Conservation (phyloP, 2,329 filamentous ascomycete genomes). For the Amesomyces nigricolor region DNA sequence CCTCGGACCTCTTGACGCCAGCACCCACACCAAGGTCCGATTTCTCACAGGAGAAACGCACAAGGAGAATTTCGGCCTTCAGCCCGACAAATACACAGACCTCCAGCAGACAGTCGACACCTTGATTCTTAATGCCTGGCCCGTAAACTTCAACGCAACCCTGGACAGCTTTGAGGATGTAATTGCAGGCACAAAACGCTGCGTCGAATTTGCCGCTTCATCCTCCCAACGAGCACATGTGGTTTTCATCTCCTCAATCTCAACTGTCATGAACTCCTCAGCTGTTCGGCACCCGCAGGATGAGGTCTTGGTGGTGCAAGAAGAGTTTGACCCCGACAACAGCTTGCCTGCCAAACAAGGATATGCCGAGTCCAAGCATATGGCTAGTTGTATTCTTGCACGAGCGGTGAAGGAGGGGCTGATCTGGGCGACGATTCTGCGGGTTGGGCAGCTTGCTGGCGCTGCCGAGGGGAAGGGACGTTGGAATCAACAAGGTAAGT, state of each 20-base stretch:
- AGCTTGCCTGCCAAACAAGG: conserved; percentile 12
- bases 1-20: neutral
- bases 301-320: neutral
- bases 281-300: neutral
- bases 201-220: conserved; percentile 1
- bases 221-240: neutral
- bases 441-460: conserved; percentile 10
- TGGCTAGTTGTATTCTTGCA: conserved; percentile 8
- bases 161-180: conserved; percentile 4
- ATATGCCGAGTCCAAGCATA: conserved; percentile 16
- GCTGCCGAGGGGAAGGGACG: neutral
- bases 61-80: neutral
- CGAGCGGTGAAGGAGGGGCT: neutral
- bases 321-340: conserved; percentile 12
- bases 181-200: conserved; percentile 5
- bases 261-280: conserved; percentile 1
- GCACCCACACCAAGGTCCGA: neutral
- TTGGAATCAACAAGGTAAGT: conserved; percentile 7
- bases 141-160: conserved; percentile 8
- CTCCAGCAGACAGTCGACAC: neutral
- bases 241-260: conserved; percentile 7
- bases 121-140: conserved; percentile 11
- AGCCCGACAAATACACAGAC: neutral
- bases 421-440: neutral
- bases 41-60: conserved; percentile 6